Conservation (phyloP, 305 asterid genomes). For the Solanum hybrid region DNA sequence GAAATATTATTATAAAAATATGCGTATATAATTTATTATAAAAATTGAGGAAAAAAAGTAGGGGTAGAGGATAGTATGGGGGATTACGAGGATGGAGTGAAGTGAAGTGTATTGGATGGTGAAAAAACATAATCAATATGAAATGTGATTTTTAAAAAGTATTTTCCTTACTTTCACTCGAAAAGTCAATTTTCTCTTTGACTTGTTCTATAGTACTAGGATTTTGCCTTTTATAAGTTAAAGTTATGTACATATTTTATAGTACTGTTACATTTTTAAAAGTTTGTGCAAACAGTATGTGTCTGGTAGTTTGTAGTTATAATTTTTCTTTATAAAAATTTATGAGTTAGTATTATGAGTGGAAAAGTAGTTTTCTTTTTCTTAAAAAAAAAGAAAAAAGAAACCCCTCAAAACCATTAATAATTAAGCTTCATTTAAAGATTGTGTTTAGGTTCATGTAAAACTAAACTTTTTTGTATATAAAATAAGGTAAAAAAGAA, state of each 20-base stretch:
- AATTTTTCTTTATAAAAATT: neutral
- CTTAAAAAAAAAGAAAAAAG: neutral
- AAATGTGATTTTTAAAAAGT: no score
- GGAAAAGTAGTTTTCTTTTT: neutral
- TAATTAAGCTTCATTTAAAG: neutral
- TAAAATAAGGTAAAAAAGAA: neutral
- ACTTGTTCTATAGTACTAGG: neutral
- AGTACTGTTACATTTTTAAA: no score
- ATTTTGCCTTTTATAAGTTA: neutral
- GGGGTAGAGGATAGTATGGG: neutral
- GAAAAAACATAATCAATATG: no score
- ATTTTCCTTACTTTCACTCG: no score
- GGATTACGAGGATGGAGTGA: no score
- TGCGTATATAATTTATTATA: neutral
- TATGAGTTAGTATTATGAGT: neutral
- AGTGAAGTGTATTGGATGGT: neutral
- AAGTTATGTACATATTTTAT: no score
- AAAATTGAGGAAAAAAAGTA: no score
- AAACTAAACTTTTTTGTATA: neutral
- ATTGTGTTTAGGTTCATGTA: neutral
- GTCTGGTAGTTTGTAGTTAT: neutral
- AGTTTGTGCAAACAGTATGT: neutral
- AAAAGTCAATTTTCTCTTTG: neutral
- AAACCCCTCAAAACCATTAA: neutral
- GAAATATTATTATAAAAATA: no score